Conservation (phyloP, 2,329 filamentous ascomycete species). For the Podosphaera aphanis region DNA sequence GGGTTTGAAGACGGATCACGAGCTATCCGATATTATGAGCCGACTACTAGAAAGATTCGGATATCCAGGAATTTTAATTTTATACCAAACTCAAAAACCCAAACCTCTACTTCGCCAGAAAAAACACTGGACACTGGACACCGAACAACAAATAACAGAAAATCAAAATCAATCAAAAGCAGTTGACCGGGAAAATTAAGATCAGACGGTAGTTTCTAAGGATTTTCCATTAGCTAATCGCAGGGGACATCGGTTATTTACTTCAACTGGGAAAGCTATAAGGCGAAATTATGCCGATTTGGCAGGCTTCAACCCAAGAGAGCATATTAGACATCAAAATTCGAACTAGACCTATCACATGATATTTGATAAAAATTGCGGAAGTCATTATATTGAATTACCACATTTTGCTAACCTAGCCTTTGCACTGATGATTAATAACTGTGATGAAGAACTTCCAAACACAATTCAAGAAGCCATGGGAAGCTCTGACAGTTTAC, state of each 20-base stretch:
- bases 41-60: neutral
- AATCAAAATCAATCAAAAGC: no score
- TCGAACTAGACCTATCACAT: no score
- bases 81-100: neutral
- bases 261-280: neutral
- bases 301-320: neutral
- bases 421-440: neutral
- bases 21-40: neutral
- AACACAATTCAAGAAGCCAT: neutral
- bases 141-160: no score
- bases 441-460: neutral
- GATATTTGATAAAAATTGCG: neutral
- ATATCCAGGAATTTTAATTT: neutral
- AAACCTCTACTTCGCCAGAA: no score
- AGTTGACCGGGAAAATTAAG: no score
- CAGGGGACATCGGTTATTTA: no score
- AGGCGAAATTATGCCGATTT: neutral
- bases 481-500: neutral
- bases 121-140: no score
- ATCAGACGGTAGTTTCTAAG: no score
- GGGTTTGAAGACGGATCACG: neutral
- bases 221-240: no score
- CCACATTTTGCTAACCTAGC: neutral
- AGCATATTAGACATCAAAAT: neutral
- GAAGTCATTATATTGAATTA: neutral